Evolutionary conservation across 1,139 yeast genomes (phyloP), one percentile per base, ranked within the genome.

Genomic region (Hyphopichia buzzinii): DNA sequence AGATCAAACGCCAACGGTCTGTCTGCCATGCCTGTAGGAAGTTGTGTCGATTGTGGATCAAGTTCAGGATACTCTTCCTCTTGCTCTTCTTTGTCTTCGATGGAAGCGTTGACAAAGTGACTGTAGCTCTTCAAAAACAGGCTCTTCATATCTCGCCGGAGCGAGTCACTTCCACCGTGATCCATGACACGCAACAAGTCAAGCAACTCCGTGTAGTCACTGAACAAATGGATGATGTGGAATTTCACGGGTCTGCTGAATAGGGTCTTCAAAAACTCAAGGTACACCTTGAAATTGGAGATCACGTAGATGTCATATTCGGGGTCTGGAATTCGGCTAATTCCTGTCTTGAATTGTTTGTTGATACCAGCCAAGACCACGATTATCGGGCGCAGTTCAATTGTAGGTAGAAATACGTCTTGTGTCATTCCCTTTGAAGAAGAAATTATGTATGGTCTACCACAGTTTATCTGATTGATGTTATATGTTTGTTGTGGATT

Each of bases 271-370:
- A 62, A 39, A 39, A 54, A 61, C 12, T 40, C 39, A 16, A 39
- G 39, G 37, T 59, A 59, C 3, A 52, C 32, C 1, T 39, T 34
- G 2, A 54, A 48, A 22, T 55, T 54, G 23, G 53, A 46, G 22
- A 60, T 36, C 30, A 48, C 35, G 42, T 62, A 62, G 16, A 58
- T 42, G 3, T 56, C 59, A n/a, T 37, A 23, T 10, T 22, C 23
- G 2, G 39, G 37, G 4, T 43, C 38, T 17, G 29, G 22, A n/a
- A 31, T 7, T 37, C 33, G 50, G 6, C 44, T 35, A 15, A 52
- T 11, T 8, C 28, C 8, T 2, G 35, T 33, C 16, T 30, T 30
- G 11, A 13, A 7, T 26, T 23, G 12, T 6, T 17, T 23, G 8
- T 26, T 21, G 16, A 8, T 24, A 2, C 33, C 33, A 15, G 24